phyloP scores from a whole-genome alignment of 139 green algal genomes.

The Chara braunii region DNA sequence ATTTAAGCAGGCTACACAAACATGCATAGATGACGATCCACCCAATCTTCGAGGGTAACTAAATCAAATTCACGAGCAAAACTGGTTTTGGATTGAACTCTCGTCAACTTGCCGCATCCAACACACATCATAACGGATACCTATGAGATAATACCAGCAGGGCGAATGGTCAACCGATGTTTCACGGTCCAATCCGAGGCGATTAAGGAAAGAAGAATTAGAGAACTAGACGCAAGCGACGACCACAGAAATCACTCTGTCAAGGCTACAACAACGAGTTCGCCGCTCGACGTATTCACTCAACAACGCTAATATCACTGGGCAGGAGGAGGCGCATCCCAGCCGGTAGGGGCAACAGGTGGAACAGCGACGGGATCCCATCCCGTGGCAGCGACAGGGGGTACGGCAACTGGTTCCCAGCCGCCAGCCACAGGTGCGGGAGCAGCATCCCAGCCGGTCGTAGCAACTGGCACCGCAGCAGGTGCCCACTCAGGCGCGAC shows the following conservation, averaged over 20 bases:
- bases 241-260: neutral
- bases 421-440: conserved; percentile 19
- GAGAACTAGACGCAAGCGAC: neutral
- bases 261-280: neutral
- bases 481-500: conserved; percentile 26
- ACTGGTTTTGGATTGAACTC: too few species aligned
- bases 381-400: conserved; percentile 9
- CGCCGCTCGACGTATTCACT: neutral
- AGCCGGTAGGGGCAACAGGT: neutral
- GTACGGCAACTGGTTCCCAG: conserved; percentile 32
- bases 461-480: conserved; percentile 16
- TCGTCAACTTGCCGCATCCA: too few species aligned
- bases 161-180: too few species aligned
- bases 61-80: too few species aligned
- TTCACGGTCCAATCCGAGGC: too few species aligned
- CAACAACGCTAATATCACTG: neutral
- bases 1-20: too few species aligned
- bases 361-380: conserved; percentile 5
- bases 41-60: too few species aligned
- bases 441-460: conserved; percentile 4
- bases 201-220: conserved; percentile 1
- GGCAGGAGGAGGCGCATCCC: conserved; percentile 5
- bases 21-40: too few species aligned
- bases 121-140: too few species aligned
- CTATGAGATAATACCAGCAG: conserved; percentile 1